Percentiles rank a stretch among this genome's conserved stretches.
Evolutionary conservation across 331 rosid genomes (phyloP).

Genomic region (Cucumis variabilis): DNA sequence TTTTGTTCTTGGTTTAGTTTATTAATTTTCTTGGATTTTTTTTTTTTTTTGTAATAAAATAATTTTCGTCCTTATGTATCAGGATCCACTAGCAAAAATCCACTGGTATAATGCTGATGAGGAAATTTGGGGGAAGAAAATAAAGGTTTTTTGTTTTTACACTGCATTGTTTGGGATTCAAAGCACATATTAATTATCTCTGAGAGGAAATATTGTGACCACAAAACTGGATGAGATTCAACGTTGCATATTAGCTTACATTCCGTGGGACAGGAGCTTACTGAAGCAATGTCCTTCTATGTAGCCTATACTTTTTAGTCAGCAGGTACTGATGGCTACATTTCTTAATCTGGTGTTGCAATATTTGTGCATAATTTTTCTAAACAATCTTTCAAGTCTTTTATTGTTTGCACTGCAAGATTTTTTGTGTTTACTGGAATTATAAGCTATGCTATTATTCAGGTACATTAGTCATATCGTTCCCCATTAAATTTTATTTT

Average conservation of each 20-base stretch:
- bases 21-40: too few species aligned
- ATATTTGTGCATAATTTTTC: background rate
- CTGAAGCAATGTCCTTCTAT: conserved; percentile 82
- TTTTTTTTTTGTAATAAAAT: background rate
- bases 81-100: conserved; percentile 95
- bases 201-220: conserved; percentile 9
- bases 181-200: background rate
- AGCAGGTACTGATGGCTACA: conserved; percentile 58
- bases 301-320: conserved; percentile 73
- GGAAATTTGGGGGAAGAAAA: conserved; percentile 90
- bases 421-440: conserved; percentile 66
- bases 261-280: conserved; percentile 94
- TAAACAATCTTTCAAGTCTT: background rate
- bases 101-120: conserved; percentile 83
- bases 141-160: conserved; percentile 62
- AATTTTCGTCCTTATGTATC: conserved; percentile 37
- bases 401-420: too few species aligned
- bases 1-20: too few species aligned
- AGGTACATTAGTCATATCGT: conserved; percentile 50
- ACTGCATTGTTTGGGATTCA: background rate
- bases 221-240: conserved; percentile 96
- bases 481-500: conserved; percentile 3
- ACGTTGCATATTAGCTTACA: conserved; percentile 99
- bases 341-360: background rate
- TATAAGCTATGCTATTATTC: conserved; percentile 70